Conservation (phyloP, 768 basidiomycete genomes). For the Royoungia palumana region DNA sequence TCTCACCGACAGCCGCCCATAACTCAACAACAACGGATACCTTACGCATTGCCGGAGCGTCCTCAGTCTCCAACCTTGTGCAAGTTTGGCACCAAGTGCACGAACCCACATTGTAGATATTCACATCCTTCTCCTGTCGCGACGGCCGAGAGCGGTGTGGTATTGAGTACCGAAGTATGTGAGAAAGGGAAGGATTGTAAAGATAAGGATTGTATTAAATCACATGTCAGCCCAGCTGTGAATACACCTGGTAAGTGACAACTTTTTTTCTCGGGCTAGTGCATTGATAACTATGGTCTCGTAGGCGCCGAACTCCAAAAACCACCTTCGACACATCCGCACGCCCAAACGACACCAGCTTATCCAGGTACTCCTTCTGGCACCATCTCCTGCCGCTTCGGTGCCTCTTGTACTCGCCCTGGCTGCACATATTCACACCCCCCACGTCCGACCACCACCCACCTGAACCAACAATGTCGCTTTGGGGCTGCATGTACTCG, state of each 20-base stretch:
- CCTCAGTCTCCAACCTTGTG: constrained; percentile 89
- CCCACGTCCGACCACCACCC: constrained; percentile 35
- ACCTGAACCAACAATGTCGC: constrained; percentile 60
- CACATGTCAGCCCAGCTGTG: constrained; percentile 86
- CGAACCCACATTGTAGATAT: constrained; percentile 83
- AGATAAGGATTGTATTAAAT: constrained; percentile 91
- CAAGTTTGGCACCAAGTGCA: constrained; percentile 91
- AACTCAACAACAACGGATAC: constrained; percentile 33
- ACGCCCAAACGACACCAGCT: constrained; percentile 27
- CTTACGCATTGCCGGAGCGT: constrained; percentile 65
- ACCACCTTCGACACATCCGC: constrained; percentile 38
- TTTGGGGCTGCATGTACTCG: constrained; percentile 87
- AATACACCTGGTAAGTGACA: constrained; percentile 51
- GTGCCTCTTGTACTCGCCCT: constrained; percentile 64
- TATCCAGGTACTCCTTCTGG: constrained; percentile 27
- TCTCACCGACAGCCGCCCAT: constrained; percentile 13
- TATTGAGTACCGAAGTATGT: constrained; percentile 91
- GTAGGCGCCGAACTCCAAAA: constrained; percentile 32
- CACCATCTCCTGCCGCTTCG: constrained; percentile 61
- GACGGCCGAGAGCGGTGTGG: constrained; percentile 90
- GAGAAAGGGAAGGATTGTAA: constrained; percentile 85
- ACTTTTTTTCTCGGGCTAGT: not conserved
- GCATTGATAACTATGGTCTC: constrained; percentile 11
- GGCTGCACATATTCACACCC: constrained; percentile 72
- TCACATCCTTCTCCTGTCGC: constrained; percentile 98